A percentile compares a stretch with the other conserved stretches of the same genome.
phyloP scores from a whole-genome alignment of 306 rosid species.

The Trichosanthes truncata region DNA sequence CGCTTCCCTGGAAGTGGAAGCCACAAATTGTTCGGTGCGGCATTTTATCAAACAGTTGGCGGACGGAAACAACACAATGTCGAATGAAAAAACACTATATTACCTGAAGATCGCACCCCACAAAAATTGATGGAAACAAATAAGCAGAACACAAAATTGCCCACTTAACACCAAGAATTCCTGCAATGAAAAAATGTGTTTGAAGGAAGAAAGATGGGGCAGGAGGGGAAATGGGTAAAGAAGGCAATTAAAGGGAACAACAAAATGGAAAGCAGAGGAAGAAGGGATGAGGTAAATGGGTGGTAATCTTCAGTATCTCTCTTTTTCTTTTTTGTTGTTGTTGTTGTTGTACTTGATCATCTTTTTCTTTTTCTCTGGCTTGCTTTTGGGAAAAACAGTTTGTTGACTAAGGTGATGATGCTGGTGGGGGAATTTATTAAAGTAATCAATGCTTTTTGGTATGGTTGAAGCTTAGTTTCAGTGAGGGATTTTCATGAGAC shows the following conservation, averaged over 20 bases:
- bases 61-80: not conserved
- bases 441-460: constrained; percentile 34
- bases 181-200: constrained; percentile 15
- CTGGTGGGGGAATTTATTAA: constrained; percentile 48
- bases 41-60: not conserved
- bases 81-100: not conserved
- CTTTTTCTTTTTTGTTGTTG: constrained; percentile 19
- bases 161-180: constrained; percentile 10
- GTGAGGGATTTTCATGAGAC: constrained; percentile 8
- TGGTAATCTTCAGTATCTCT: constrained; percentile 6
- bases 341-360: constrained; percentile 17
- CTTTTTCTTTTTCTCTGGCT: constrained; percentile 1
- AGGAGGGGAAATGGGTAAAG: constrained; percentile 21
- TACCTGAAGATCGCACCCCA: constrained; percentile 19
- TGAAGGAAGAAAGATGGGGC: constrained; percentile 19
- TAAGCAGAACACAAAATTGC: not conserved
- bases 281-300: constrained; percentile 21
- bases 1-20: not conserved
- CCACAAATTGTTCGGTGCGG: not conserved
- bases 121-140: constrained; percentile 11
- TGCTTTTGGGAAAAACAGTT: constrained; percentile 39
- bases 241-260: constrained; percentile 22
- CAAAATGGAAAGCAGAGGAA: constrained; percentile 30
- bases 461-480: constrained; percentile 17
- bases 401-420: constrained; percentile 42